These are phyloP conservation scores for Suillus bovinus DNA, from an alignment of 768 basidiomycete genomes.

Conservation along the genomic window DNA sequence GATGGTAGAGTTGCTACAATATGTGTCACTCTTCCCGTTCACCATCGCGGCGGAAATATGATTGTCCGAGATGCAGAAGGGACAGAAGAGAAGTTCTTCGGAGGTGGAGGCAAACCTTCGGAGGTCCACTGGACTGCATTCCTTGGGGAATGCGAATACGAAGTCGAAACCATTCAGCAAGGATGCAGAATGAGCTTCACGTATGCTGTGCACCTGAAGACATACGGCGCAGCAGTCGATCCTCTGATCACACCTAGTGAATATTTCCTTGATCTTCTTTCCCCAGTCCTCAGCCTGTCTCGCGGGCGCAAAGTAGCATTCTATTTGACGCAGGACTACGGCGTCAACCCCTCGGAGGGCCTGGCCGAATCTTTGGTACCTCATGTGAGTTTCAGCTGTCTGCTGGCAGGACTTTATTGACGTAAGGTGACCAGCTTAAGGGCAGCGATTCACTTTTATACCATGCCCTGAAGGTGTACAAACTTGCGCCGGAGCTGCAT, in stretches of 20 bases:
- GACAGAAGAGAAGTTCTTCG: slow-evolving; percentile 60
- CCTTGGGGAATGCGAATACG: slow-evolving; percentile 71
- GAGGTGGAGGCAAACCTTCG: slow-evolving; percentile 58
- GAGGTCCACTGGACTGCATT: slow-evolving; percentile 82
- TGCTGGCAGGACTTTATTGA: background rate
- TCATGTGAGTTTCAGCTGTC: slow-evolving; percentile 46
- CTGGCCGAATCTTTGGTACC: slow-evolving; percentile 73
- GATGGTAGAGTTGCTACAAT: slow-evolving; percentile 76
- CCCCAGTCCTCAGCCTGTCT: slow-evolving; percentile 69
- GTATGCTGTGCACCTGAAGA: slow-evolving; percentile 70
- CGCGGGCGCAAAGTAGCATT: slow-evolving; percentile 75
- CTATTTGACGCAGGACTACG: slow-evolving; percentile 68
- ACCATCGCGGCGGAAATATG: slow-evolving; percentile 69
- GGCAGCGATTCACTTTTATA: slow-evolving; percentile 76
- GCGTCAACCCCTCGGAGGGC: slow-evolving; percentile 65
- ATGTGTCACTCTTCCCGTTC: slow-evolving; percentile 70
- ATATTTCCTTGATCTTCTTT: slow-evolving; percentile 67
- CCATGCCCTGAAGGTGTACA: slow-evolving; percentile 75
- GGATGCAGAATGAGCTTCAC: slow-evolving; percentile 71
- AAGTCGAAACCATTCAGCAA: slow-evolving; percentile 68
- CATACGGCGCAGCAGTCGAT: slow-evolving; percentile 63
- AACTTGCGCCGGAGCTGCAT: slow-evolving; percentile 70
- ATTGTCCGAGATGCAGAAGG: slow-evolving; percentile 57
- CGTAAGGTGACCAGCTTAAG: slow-evolving; percentile 52
- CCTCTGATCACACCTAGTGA: slow-evolving; percentile 75